phyloP scores from a whole-genome alignment of 306 rosid species.

The Prunus campanulata region DNA sequence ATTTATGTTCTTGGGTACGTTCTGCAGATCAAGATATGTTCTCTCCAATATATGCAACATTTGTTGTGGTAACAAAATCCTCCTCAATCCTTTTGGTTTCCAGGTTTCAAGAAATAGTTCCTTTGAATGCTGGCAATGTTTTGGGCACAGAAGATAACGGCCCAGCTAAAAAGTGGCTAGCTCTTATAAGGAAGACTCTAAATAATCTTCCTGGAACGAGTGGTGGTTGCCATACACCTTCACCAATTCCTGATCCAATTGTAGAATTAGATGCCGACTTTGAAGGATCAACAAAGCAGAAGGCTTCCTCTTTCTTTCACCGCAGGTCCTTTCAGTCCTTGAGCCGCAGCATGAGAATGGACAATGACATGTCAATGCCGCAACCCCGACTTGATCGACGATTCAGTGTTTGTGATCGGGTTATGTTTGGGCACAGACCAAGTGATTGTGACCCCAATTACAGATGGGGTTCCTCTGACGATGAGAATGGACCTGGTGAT shows the following conservation, averaged over 20 bases:
- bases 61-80: constrained; percentile 8
- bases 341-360: constrained; percentile 96
- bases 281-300: constrained; percentile 84
- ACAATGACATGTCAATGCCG: constrained; percentile 61
- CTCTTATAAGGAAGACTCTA: constrained; percentile 81
- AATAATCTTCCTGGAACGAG: constrained; percentile 87
- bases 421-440: constrained; percentile 63
- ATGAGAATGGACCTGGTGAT: constrained; percentile 70
- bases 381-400: constrained; percentile 81
- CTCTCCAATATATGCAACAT: constrained; percentile 9
- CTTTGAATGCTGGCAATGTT: constrained; percentile 97
- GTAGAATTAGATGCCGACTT: constrained; percentile 84
- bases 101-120: constrained; percentile 99
- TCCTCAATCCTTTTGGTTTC: constrained; percentile 16
- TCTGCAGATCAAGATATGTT: neutral
- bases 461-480: constrained; percentile 88
- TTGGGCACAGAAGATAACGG: constrained; percentile 97
- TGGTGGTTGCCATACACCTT: constrained; percentile 70
- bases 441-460: constrained; percentile 78
- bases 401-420: constrained; percentile 77
- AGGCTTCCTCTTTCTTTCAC: constrained; percentile 77
- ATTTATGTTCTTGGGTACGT: constrained; percentile 92
- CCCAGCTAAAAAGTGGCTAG: constrained; percentile 93
- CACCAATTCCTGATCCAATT: constrained; percentile 85
- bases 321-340: constrained; percentile 90